phyloP scores from a whole-genome alignment of 768 basidiomycete genomes.

The Cystoderma amianthinum region DNA sequence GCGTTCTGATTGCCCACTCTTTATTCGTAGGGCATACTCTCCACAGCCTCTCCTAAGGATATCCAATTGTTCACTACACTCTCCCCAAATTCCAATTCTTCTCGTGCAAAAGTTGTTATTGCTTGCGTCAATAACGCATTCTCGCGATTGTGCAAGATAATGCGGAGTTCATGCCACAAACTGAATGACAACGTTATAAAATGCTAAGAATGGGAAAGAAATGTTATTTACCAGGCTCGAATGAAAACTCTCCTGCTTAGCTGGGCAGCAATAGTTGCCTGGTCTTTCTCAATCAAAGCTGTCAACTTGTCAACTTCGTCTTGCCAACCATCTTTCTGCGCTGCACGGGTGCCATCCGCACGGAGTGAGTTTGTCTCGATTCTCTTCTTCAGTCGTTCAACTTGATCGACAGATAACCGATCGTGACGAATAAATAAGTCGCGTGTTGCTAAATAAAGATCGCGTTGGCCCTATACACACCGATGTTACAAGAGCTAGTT shows the following conservation, averaged over 20 bases:
- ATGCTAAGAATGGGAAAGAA: too few species aligned
- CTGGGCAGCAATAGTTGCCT: constrained; percentile 67
- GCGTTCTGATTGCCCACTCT: too few species aligned
- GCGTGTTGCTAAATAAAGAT: constrained; percentile 80
- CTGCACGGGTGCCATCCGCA: constrained; percentile 64
- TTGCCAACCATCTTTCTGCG: constrained; percentile 79
- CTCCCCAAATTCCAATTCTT: constrained; percentile 66
- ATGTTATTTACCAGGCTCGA: constrained; percentile 61
- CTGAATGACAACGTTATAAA: too few species aligned
- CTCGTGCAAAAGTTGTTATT: constrained; percentile 65
- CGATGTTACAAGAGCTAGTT: constrained; percentile 7
- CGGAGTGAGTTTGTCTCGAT: constrained; percentile 72
- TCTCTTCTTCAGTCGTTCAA: constrained; percentile 82
- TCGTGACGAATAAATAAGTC: constrained; percentile 86
- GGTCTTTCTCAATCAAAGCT: constrained; percentile 75
- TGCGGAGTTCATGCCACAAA: constrained; percentile 94
- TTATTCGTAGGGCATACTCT: constrained; percentile 84
- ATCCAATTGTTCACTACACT: constrained; percentile 67
- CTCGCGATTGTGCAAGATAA: constrained; percentile 87
- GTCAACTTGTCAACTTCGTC: constrained; percentile 77
- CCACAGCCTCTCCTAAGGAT: constrained; percentile 61
- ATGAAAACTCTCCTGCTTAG: constrained; percentile 82
- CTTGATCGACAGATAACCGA: constrained; percentile 82
- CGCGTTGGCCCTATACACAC: constrained; percentile 56
- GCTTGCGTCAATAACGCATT: constrained; percentile 72